These are phyloP conservation scores for Emergomyces orientalis DNA, from an alignment of 2,329 filamentous ascomycete species.

Conservation along the genomic window DNA sequence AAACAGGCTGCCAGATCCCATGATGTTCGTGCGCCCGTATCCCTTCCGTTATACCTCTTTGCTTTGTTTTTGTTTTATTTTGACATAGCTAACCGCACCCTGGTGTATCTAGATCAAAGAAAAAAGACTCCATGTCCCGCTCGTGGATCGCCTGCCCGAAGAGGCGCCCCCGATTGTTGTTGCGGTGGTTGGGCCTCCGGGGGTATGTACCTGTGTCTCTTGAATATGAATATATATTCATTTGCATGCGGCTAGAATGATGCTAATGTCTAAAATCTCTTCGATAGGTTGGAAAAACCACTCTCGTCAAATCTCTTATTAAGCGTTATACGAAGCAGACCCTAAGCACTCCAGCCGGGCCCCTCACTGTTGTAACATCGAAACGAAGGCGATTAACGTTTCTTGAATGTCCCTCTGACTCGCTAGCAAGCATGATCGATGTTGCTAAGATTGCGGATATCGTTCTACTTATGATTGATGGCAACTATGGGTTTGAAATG, in stretches of 20 bases:
- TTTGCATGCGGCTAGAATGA: no score
- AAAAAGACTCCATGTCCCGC: constrained; percentile 89
- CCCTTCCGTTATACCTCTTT: background rate
- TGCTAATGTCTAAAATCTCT: constrained; percentile 5
- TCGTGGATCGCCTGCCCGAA: constrained; percentile 90
- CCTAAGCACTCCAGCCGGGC: constrained; percentile 77
- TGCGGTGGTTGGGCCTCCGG: constrained; percentile 86
- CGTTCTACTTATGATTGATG: constrained; percentile 94
- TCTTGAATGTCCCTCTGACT: constrained; percentile 88
- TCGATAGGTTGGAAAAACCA: constrained; percentile 68
- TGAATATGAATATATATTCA: no score
- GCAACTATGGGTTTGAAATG: constrained; percentile 99
- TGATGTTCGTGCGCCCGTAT: constrained; percentile 36
- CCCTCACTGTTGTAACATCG: constrained; percentile 90
- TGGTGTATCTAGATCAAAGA: constrained; percentile 63
- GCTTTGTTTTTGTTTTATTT: background rate
- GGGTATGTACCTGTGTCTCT: constrained; percentile 46
- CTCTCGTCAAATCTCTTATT: constrained; percentile 86
- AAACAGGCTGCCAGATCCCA: constrained; percentile 53
- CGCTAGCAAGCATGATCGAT: constrained; percentile 93
- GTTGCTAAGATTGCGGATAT: constrained; percentile 96
- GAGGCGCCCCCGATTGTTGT: constrained; percentile 91
- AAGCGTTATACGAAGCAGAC: constrained; percentile 94
- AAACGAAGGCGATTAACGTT: constrained; percentile 94
- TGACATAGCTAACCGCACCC: constrained; percentile 10